Base-by-base conservation (phyloP, 495 filamentous ascomycete genomes). In the Lasiosphaeria hispida region DNA sequence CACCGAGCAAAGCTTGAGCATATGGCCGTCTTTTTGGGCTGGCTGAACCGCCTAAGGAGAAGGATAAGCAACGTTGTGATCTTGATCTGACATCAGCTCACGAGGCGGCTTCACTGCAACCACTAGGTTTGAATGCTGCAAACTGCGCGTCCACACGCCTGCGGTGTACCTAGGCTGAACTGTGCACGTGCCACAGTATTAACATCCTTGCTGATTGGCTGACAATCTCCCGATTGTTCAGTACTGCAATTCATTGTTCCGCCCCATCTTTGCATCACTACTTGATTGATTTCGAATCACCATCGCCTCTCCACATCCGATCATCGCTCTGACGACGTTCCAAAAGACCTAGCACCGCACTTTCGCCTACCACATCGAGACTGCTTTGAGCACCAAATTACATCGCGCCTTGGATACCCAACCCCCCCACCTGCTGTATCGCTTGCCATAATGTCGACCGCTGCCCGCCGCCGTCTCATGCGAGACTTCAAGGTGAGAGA, bases 391-490 rank as follows among this genome's bases (percentile, higher is more conserved):
- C 23, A 30, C 23, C 5, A 30, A 30, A 2, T 30, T 30, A 30
- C 40, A 1, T 10, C 39, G 7, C 9, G 18, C 23, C 37, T 1
- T 11, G 14, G 33, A 37, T 6, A 34, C 40, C 54, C 1, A 3
- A n/a, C 59, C 17, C 23, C 19, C 18, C 13, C 42, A 13, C 43
- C 41, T 11, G 39, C 39, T 36, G 5, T 35, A 51, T 42, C 17
- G 44, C 10, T 47, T 19, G 42, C 42, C 69, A 78, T 40, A 48
- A 97, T 97, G 92, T 96, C 92, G 63, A 96, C 92, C 60, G 85
- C 92, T 63, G 92, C 92, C 57, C 90, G 92, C 65, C 90, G 92
- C 66, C 91, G 92, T 72, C 81, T 97, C 65, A 97, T 97, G 92
- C 87, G 92, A 64, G 92, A 97, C 79, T 96, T 97, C 81, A 97